Evolutionary conservation across 495 filamentous ascomycete genomes (phyloP), one percentile per base, ranked within the genome.

Genomic region (Podospora appendiculata): DNA sequence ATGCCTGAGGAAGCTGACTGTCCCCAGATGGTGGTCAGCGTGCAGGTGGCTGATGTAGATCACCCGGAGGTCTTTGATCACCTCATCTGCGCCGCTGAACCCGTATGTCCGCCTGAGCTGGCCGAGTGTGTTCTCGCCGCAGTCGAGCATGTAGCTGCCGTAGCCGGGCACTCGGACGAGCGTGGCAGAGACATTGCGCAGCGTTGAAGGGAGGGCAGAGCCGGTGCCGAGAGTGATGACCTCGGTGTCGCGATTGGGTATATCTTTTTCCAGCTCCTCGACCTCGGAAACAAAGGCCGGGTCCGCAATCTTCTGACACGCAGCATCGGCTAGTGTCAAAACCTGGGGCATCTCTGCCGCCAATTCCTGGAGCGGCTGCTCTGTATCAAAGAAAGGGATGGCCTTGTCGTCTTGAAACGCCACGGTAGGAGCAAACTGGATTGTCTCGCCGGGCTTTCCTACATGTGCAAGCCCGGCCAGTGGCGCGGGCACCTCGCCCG

Each of bases 11-110:
- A 96, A 70, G 14, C 85, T 77, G 25, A 77, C 76, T 0, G 83
- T 88, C 33, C 93, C 93, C 16, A 97, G 79, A 61, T 99, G 93
- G 67, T 99, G 93, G 71, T 99, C 93, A 32, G 93, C 93, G 62
- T 99, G 93, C 47, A 92, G 69, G 67, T 99, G 93, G 61, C 87
- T 92, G 62, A 99, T 92, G 86, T 88, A 96, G 49, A 99, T 86
- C 57, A 81, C 78, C 38, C 86, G 87, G 25, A 99, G 74, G 52
- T 95, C 87, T 49, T 73, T 71, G 11, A 97, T 71, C 10, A 96
- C 71, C 35, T 83, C 77, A n/a, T 74, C 71, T 6, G 91, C 66
- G 57, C 89, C 75, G 17, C 74, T 66, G 5, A 75, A 69, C 4
- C 74, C 74, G 58, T 84, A 94, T 4, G 86, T 69, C 41, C 93